Evolutionary conservation across 2,329 filamentous ascomycete species (phyloP).

Genomic region (Pestalotiopsis fici): DNA sequence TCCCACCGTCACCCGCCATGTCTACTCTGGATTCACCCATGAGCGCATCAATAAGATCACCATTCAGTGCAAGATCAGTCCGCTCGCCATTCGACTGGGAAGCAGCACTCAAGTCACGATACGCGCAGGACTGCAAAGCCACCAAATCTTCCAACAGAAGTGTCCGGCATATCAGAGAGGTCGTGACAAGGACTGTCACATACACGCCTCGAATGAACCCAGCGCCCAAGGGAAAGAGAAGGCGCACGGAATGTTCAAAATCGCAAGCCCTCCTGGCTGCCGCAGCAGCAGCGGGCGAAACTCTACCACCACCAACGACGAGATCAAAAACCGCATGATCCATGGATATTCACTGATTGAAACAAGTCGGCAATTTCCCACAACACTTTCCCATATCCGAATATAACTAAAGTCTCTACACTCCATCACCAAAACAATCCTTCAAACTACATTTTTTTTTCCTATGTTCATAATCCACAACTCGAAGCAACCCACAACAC

Average conservation of each 20-base stretch:
- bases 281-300: conserved; percentile 12
- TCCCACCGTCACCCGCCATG: conserved; percentile 74
- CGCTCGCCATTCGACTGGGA: conserved; percentile 81
- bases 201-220: conserved; percentile 87
- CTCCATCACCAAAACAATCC: conserved; percentile 11
- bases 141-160: conserved; percentile 61
- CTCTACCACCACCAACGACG: conserved; percentile 11
- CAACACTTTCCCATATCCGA: conserved; percentile 14
- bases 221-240: conserved; percentile 86
- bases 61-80: conserved; percentile 68
- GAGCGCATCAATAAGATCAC: conserved; percentile 67
- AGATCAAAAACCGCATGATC: conserved; percentile 26
- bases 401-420: conserved; percentile 23
- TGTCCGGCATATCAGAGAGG: conserved; percentile 76
- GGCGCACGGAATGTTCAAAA: conserved; percentile 55
- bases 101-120: conserved; percentile 66
- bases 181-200: conserved; percentile 91
- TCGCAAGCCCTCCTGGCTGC: conserved; percentile 3
- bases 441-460: conserved; percentile 16
- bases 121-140: conserved; percentile 57
- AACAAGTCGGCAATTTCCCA: conserved; percentile 5
- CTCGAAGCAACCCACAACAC: background rate
- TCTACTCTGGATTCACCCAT: conserved; percentile 70
- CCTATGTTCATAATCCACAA: conserved; percentile 13
- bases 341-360: background rate